Conservation (phyloP, 75 land plant genomes). For the Selaginella moellendorffii region DNA sequence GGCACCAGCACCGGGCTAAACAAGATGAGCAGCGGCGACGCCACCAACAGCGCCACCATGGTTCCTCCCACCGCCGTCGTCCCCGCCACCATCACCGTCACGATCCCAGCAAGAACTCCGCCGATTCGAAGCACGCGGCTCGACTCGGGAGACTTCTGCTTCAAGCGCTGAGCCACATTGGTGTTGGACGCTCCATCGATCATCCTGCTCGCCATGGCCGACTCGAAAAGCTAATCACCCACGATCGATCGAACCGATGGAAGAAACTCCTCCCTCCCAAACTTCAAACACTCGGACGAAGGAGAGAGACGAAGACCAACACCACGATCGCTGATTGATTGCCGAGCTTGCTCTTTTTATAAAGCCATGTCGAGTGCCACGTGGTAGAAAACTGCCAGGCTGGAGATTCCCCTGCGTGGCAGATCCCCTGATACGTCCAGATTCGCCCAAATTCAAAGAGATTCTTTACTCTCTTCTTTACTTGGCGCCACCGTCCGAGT, state of each 20-base stretch:
- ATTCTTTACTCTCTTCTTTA: background rate
- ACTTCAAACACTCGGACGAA: too few species aligned
- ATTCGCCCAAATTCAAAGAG: too few species aligned
- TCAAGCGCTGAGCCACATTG: background rate
- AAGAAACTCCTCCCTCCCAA: too few species aligned
- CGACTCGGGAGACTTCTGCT: background rate
- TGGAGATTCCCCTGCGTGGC: background rate
- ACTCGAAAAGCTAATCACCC: too few species aligned
- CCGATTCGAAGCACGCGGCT: background rate
- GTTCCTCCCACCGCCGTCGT: background rate
- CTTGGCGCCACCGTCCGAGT: background rate
- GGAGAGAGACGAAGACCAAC: background rate
- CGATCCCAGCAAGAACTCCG: background rate
- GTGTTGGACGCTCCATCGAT: background rate
- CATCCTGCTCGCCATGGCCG: background rate
- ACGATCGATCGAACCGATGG: too few species aligned
- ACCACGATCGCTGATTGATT: background rate
- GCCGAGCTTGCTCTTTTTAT: background rate
- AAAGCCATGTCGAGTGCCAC: background rate
- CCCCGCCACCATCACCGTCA: background rate
- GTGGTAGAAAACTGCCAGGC: background rate
- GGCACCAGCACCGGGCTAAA: conserved; percentile 1
- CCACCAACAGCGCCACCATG: background rate
- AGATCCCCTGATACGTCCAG: too few species aligned
- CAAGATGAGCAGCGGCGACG: background rate